Percentiles rank a stretch among this genome's conserved stretches.
Evolutionary conservation across 371 early-diverging fungal species (phyloP).

Genomic region (Umbelopsis sp.): DNA sequence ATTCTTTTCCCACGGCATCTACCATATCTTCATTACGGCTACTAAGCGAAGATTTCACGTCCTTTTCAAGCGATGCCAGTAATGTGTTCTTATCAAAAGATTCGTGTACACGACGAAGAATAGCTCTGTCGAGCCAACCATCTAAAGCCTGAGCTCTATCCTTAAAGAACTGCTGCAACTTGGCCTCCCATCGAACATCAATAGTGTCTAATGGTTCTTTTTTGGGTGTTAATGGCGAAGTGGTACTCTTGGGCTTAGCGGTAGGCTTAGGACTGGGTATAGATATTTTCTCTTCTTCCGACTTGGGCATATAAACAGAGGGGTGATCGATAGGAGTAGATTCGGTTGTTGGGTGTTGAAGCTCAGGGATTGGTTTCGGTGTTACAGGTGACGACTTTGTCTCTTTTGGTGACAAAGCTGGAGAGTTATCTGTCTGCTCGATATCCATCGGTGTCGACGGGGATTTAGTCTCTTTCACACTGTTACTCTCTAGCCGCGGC

Average conservation of each 20-base stretch:
- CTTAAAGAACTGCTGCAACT: conserved; percentile 11
- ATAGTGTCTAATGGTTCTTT: background rate
- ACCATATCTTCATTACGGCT: background rate
- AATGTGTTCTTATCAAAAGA: background rate
- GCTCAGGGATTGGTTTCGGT: background rate
- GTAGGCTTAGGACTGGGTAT: conserved; percentile 11
- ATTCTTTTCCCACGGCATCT: background rate
- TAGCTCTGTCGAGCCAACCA: conserved; percentile 10
- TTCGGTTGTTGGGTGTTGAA: background rate
- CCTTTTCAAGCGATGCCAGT: background rate
- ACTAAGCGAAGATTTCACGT: background rate
- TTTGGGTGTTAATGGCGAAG: background rate
- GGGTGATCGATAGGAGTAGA: background rate
- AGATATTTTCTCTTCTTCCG: background rate
- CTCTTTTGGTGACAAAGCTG: background rate
- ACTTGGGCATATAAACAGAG: background rate
- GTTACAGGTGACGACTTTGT: conserved; percentile 4
- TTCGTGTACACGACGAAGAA: conserved; percentile 3
- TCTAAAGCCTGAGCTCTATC: conserved; percentile 10
- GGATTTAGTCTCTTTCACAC: background rate
- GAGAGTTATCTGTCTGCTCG: background rate
- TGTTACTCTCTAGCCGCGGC: background rate
- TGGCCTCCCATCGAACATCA: conserved; percentile 6
- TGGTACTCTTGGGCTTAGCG: background rate
- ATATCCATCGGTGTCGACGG: background rate